Evolutionary conservation across 164 flowering plant species (phyloP).

Genomic region (Vitis cinerea): DNA sequence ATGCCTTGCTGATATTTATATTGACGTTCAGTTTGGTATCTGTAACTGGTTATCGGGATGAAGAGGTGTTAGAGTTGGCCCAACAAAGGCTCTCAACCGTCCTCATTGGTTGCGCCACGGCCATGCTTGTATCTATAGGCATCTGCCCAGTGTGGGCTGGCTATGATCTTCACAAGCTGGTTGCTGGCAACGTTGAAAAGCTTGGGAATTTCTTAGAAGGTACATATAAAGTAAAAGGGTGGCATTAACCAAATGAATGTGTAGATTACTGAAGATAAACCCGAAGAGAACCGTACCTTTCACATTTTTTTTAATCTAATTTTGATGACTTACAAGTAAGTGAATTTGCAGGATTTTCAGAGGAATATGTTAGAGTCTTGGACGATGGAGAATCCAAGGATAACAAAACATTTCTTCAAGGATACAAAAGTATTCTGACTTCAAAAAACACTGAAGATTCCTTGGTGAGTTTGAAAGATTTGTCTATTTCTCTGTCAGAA

Average conservation of each 20-base stretch:
- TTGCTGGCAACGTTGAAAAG: constrained; percentile 33
- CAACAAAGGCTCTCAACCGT: constrained; percentile 36
- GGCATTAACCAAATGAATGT: neutral
- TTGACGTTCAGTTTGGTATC: constrained; percentile 46
- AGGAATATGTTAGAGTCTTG: constrained; percentile 11
- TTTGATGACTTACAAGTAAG: neutral
- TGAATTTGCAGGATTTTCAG: constrained; percentile 23
- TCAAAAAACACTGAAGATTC: constrained; percentile 29
- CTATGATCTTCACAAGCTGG: constrained; percentile 37
- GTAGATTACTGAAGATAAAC: too few species aligned
- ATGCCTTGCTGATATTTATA: constrained; percentile 44
- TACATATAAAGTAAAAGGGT: neutral
- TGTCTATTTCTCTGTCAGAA: neutral
- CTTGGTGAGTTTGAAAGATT: constrained; percentile 15
- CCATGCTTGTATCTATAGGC: constrained; percentile 19
- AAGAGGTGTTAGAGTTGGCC: constrained; percentile 31
- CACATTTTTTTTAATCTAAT: too few species aligned
- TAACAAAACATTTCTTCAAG: constrained; percentile 16
- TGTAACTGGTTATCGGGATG: constrained; percentile 40
- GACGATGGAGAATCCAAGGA: constrained; percentile 3
- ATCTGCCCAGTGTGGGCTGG: constrained; percentile 57
- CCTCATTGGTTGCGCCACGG: constrained; percentile 23
- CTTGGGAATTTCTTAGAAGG: constrained; percentile 44
- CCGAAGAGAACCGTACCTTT: too few species aligned
- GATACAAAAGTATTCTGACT: constrained; percentile 30